A percentile compares a stretch with the other conserved stretches of the same genome.
These are phyloP conservation scores for Diplodia sapinea DNA, from an alignment of 2,329 filamentous ascomycete species.

Conservation along the genomic window DNA sequence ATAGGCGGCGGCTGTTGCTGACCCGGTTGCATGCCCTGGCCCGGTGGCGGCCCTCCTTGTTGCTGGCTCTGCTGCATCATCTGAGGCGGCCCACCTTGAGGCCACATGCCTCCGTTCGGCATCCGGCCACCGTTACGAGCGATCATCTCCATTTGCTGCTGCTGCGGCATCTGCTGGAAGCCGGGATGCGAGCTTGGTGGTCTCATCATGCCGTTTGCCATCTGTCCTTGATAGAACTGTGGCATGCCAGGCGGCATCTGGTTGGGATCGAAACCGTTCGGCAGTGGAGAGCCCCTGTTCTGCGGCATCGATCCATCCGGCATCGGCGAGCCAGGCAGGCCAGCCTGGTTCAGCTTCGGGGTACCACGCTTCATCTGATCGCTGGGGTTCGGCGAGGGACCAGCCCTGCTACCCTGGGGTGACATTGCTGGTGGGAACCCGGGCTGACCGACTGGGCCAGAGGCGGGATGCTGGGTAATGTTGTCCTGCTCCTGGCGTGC, in stretches of 20 bases:
- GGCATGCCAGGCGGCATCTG: slow-evolving; percentile 57
- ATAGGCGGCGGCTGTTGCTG: slow-evolving; percentile 62
- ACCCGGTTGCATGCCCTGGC: slow-evolving; percentile 50
- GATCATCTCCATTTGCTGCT: slow-evolving; percentile 58
- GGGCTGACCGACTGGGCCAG: slow-evolving; percentile 48
- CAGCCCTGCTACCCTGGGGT: slow-evolving; percentile 70
- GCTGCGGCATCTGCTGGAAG: slow-evolving; percentile 68
- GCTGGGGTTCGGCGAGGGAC: slow-evolving; percentile 75
- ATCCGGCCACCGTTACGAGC: slow-evolving; percentile 44
- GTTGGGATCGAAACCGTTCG: slow-evolving; percentile 60
- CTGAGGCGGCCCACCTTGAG: slow-evolving; percentile 48
- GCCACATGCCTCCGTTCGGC: slow-evolving; percentile 46
- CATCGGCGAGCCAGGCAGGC: slow-evolving; percentile 70
- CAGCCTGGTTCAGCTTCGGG: slow-evolving; percentile 72
- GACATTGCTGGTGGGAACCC: slow-evolving; percentile 71
- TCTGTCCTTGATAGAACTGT: slow-evolving; percentile 45
- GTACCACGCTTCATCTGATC: slow-evolving; percentile 82
- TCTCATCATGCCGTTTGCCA: slow-evolving; percentile 61
- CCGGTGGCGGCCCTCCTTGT: slow-evolving; percentile 44
- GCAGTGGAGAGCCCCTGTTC: slow-evolving; percentile 65
- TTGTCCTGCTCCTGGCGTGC: slow-evolving; percentile 79
- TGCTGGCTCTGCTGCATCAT: slow-evolving; percentile 57
- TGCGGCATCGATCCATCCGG: slow-evolving; percentile 71
- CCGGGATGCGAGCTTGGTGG: slow-evolving; percentile 53
- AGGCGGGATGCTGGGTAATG: slow-evolving; percentile 59